Conservation (phyloP, 1,139 yeast species). For the Yamadazyma kanchanaburiensis region DNA sequence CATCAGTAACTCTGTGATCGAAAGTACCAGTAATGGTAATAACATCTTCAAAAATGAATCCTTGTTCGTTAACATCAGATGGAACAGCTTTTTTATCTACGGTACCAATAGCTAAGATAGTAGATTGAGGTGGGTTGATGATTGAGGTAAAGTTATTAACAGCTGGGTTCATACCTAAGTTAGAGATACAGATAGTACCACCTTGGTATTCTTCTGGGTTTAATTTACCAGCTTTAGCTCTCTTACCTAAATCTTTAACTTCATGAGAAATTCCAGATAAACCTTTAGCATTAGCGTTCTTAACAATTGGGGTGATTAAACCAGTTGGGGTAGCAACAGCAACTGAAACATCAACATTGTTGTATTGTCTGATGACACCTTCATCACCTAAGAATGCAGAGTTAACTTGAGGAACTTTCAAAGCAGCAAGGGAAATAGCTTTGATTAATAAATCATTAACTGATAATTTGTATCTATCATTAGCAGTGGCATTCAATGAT, state of each 20-base stretch:
- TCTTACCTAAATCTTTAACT: conserved; percentile 90
- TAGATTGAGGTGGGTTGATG: conserved; percentile 95
- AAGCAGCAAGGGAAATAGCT: conserved; percentile 88
- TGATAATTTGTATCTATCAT: conserved; percentile 86
- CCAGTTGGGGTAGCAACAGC: conserved; percentile 99
- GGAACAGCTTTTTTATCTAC: conserved; percentile 91
- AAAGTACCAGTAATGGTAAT: conserved; percentile 93
- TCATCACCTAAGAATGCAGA: conserved; percentile 89
- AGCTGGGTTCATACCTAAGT: conserved; percentile 98
- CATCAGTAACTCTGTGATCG: conserved; percentile 96
- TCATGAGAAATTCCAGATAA: conserved; percentile 75
- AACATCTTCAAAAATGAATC: conserved; percentile 88
- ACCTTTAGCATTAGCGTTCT: conserved; percentile 84
- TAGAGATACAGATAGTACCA: conserved; percentile 96
- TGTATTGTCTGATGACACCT: conserved; percentile 89
- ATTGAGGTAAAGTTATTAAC: conserved; percentile 91
- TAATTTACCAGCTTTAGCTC: conserved; percentile 92
- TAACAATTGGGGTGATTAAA: conserved; percentile 91
- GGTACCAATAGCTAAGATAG: conserved; percentile 93
- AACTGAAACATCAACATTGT: conserved; percentile 91
- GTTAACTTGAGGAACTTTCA: conserved; percentile 91
- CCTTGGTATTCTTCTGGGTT: conserved; percentile 98
- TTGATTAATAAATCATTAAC: conserved; percentile 92
- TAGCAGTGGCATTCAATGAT: conserved; percentile 79
- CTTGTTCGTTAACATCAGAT: conserved; percentile 86